Base-by-base conservation (phyloP, 164 flowering plant genomes). In the Hamamelis virginiana region DNA sequence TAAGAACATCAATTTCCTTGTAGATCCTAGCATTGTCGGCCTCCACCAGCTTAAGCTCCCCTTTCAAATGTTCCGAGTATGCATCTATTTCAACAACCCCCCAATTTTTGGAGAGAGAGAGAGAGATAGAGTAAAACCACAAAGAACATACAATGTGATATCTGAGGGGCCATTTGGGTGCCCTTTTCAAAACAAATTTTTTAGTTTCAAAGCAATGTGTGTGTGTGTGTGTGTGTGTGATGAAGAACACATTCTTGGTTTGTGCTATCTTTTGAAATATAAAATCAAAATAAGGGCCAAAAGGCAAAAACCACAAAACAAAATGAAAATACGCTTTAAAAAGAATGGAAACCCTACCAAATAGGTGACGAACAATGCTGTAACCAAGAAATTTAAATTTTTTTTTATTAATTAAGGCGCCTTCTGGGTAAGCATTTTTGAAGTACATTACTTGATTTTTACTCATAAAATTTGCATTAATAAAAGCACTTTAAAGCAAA, bases 1-100 rank as follows among this genome's bases (percentile, higher is more conserved):
- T 65, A 22, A 86, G 87, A 78, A 48, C 74, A 69, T 82, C 84
- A 71, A 82, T 74, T 82, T 85, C 92, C 43, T 77, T 45, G 52
- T 81, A 79, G 44, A 80, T 55, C 63, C 70, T 71, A 43, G 65
- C 67, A 59, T 74, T 81, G 55, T 84, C 84, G 62, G 77, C 79
- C 77, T 77, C 78, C 59, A 80, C 82, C 8, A 68, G n/a, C 21
- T 71, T 67, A 15, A 86, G 77, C 66, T 82, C 85, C 70, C 78
- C 78, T 71, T 75, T 80, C 67, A 83, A 71, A 56, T 74, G 73
- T 25, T 67, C 84, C 64, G 83, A 28, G 33, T 71, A 82, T 16
- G 76, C 78, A 68, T 86, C 92, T 90, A 67, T 14, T 75, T 4
- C 22, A 45, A 62, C 46, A 53, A 52, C 59, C 27, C 51, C n/a